Percentiles rank a stretch among this genome's conserved stretches.
These are phyloP conservation scores for Penicillium sp. DNA, from an alignment of 2,329 filamentous ascomycete species.

Conservation along the genomic window DNA sequence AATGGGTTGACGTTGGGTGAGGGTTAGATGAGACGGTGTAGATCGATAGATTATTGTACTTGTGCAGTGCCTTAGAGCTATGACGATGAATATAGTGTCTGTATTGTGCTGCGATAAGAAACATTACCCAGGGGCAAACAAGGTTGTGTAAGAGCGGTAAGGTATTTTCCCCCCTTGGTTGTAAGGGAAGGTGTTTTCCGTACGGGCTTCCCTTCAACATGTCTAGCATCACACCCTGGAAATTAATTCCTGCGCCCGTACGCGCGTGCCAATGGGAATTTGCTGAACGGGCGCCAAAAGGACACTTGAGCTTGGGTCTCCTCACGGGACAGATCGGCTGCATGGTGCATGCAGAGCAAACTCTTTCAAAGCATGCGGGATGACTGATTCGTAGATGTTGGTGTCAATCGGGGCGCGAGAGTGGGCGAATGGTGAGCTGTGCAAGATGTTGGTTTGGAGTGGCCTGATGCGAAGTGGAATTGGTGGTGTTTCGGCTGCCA, in stretches of 20 bases:
- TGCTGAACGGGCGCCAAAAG: not conserved
- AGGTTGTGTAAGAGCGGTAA: too few species aligned
- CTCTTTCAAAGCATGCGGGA: slow-evolving; percentile 4
- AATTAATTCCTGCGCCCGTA: not conserved
- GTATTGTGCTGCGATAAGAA: too few species aligned
- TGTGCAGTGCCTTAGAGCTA: too few species aligned
- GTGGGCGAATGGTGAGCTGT: not conserved
- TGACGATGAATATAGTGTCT: too few species aligned
- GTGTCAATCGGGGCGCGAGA: not conserved
- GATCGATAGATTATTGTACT: too few species aligned
- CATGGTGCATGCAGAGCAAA: not conserved
- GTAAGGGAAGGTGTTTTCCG: too few species aligned
- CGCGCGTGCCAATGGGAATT: not conserved
- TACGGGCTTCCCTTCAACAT: not conserved
- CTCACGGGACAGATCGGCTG: slow-evolving; percentile 6
- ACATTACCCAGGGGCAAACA: too few species aligned
- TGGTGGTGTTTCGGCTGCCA: not conserved
- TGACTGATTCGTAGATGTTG: slow-evolving; percentile 2
- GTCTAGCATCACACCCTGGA: not conserved
- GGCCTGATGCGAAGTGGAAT: not conserved
- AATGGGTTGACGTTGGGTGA: too few species aligned
- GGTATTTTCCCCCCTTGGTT: too few species aligned
- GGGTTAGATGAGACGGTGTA: too few species aligned
- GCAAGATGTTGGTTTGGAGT: not conserved
- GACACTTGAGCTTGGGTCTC: not conserved